Evolutionary conservation across 305 asterid species (phyloP), one percentile per base, ranked within the genome.

Genomic region (Caryopteris hybrid): DNA sequence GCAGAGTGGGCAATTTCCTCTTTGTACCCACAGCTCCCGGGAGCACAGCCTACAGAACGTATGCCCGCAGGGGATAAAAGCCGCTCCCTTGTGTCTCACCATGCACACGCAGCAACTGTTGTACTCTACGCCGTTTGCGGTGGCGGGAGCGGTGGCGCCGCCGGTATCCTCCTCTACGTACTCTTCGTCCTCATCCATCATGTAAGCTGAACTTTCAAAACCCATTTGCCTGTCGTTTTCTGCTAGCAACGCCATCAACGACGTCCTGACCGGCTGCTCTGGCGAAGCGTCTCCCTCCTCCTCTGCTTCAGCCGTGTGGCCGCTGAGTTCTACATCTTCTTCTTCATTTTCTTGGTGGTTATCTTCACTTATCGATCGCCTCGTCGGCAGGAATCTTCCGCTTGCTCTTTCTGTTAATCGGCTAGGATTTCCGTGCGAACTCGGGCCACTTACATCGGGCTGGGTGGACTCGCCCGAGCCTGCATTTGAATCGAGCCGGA

Each of bases 1-100:
- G 95, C 96, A 87, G 57, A 87, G 88, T 21, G 95, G 92, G 61
- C 96, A 89, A 47, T 82, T 84, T 10, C 92, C 92, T 46, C 88
- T 85, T 61, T 84, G 85, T n/a, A 76, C 80, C 79, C 82, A 79
- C 17, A 89, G 86, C 76, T 87, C 96, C 64, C 87, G 80, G 22
- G 88, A 84, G 69, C 94, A 89, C 61, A 79, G 74, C 77, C 91
- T 76, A 74, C 96, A 89, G 73, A 85, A 89, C 2, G 96, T 85
- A 61, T 89, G 96, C 14, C 96, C 94, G 78, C 96, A 89, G 57
- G 87, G 91, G 71, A 78, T 75, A 60, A 84, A 89, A 21, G 90
- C 89, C 57, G 86, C 80, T 6, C 95, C 96, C 46, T 84, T 87
- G 58, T 85, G 92, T 58, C 91, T 79, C 56, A 85, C 88, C 95